These are phyloP conservation scores for Fusarium austroafricanum DNA, from an alignment of 2,329 filamentous ascomycete genomes.

Conservation along the genomic window DNA sequence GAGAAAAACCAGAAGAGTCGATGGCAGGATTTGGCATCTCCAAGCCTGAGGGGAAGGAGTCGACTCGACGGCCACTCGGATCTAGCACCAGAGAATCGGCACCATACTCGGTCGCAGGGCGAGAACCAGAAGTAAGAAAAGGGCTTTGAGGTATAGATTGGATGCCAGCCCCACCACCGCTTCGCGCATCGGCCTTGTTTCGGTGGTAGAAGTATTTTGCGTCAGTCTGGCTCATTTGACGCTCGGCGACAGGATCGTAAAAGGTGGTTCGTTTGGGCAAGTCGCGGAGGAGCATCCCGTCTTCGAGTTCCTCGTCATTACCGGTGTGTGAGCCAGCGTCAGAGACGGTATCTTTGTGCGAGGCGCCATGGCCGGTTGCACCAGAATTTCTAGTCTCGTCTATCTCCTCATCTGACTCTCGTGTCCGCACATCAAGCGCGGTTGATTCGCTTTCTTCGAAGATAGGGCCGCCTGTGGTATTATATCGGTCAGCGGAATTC, in stretches of 20 bases:
- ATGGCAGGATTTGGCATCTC: constrained; percentile 47
- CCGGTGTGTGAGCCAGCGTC: constrained; percentile 34
- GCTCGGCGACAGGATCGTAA: constrained; percentile 93
- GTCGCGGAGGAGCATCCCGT: constrained; percentile 71
- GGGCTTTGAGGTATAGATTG: constrained; percentile 62
- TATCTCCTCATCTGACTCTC: constrained; percentile 50
- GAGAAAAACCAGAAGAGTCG: constrained; percentile 23
- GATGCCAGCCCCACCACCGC: constrained; percentile 52
- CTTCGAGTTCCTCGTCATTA: constrained; percentile 53
- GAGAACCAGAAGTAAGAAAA: constrained; percentile 53
- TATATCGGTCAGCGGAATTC: constrained; percentile 19
- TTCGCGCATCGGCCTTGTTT: constrained; percentile 73
- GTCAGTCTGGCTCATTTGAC: constrained; percentile 92
- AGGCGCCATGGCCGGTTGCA: constrained; percentile 39
- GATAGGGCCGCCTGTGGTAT: constrained; percentile 24
- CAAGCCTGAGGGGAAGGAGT: constrained; percentile 51
- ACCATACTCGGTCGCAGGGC: constrained; percentile 52
- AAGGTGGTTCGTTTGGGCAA: constrained; percentile 80
- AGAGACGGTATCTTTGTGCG: constrained; percentile 39
- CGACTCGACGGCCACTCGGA: constrained; percentile 40
- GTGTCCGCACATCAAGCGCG: constrained; percentile 43
- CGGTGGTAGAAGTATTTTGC: constrained; percentile 96
- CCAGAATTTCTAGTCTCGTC: constrained; percentile 43
- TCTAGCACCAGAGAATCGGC: constrained; percentile 52
- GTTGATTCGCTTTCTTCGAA: constrained; percentile 41